Base-by-base conservation (phyloP, 768 basidiomycete genomes). In the Tulasnella calospora region DNA sequence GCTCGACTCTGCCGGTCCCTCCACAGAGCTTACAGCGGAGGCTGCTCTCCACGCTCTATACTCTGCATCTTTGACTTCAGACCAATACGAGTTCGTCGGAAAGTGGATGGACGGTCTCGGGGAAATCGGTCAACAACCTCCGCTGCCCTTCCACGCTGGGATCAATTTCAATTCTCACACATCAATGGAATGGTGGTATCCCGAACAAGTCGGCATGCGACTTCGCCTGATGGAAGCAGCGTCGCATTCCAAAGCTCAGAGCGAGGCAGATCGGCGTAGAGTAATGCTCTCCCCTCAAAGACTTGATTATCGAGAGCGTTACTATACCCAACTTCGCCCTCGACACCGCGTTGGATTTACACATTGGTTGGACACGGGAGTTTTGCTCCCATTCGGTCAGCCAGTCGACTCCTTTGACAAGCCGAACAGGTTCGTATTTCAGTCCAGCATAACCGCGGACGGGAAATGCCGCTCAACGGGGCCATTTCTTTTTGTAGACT, bases 11-110 rank as follows among this genome's bases (percentile, higher is more conserved):
- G 69, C 82, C n/a, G 44, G n/a, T 8, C 73, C 73, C 1, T 84
- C 87, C 73, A 73, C 82, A 73, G 73, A 15, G 8, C 27, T 84
- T n/a, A 86, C 85, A 0, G 87, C 85, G 10, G 88, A 88, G 51
- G 81, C 84, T 5, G 87, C 86, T 8, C 83, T 88, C 33, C 88
- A 89, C 78, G 85, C 87, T 76, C 88, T 86, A 87, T 88, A 87
- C 74, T 89, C 88, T 2, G 83, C 83, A 8, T 86, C 86, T 77
- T 73, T 88, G 57, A 87, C 87, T 7, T 75, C 74, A 57, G 82
- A 83, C 55, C 85, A 87, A 78, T 80, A 80, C 19, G 12, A 82
- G 3, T 78, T 77, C n/a, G 77, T 83, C n/a, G 71, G 83, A 4
- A 33, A 76, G 4, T 79, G 84, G 33, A 71, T 83, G 1, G 44